Conservation (phyloP, 2,329 filamentous ascomycete species). For the Beauveria scarabaeidicola region DNA sequence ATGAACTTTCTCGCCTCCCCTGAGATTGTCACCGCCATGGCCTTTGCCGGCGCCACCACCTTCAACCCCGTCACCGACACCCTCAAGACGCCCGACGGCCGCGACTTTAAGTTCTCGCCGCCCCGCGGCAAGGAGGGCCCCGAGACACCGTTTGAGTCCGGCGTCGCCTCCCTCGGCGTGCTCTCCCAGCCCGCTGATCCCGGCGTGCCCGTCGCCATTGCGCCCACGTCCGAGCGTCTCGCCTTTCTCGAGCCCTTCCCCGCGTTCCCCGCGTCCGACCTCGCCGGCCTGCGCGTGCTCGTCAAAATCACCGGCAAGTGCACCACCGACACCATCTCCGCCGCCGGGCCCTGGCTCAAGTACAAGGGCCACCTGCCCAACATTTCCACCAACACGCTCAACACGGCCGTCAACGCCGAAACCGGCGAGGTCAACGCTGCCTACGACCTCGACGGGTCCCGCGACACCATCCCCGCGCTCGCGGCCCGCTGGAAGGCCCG, state of each 20-base stretch:
- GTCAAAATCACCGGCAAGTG: constrained; percentile 97
- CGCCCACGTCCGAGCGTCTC: constrained; percentile 80
- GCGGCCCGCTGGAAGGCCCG: constrained; percentile 73
- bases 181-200: constrained; percentile 65
- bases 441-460: constrained; percentile 72
- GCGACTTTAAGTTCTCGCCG: constrained; percentile 75
- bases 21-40: constrained; percentile 93
- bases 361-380: constrained; percentile 99
- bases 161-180: constrained; percentile 66
- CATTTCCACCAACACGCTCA: constrained; percentile 94
- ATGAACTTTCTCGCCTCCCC: constrained; percentile 99
- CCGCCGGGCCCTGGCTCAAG: constrained; percentile 94
- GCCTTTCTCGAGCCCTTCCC: constrained; percentile 86
- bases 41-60: constrained; percentile 82
- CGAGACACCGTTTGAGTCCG: constrained; percentile 61
- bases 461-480: constrained; percentile 76
- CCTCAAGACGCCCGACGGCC: constrained; percentile 70
- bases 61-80: constrained; percentile 94
- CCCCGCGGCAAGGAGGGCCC: constrained; percentile 63
- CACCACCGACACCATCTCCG: constrained; percentile 97
- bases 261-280: constrained; percentile 68
- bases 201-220: constrained; percentile 63
- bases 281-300: constrained; percentile 72
- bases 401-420: constrained; percentile 85
- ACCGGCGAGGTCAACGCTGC: constrained; percentile 89